Evolutionary conservation across 2,329 filamentous ascomycete genomes (phyloP).

Genomic region (Pseudocercospora vitis): DNA sequence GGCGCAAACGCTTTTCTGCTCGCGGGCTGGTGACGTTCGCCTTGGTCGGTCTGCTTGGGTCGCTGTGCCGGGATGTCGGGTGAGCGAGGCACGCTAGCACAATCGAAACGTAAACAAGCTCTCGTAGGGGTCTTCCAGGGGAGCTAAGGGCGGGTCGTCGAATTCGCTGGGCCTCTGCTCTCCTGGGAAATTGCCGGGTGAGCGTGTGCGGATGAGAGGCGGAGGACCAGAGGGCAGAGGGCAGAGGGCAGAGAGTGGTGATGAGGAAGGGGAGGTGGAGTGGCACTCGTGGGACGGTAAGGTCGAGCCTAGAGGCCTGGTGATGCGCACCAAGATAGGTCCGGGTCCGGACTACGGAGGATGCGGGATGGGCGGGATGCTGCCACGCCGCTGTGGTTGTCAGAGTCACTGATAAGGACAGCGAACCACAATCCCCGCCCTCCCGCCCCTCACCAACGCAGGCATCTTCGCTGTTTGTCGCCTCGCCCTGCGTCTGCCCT

Average conservation of each 20-base stretch:
- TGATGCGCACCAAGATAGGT: conserved; percentile 6
- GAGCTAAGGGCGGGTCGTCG: neutral
- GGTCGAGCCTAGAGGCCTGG: neutral
- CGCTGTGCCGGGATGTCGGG: too few relatives aligned
- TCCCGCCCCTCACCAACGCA: too few relatives aligned
- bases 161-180: neutral
- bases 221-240: neutral
- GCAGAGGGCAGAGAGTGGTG: neutral
- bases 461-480: neutral
- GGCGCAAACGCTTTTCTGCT: conserved; percentile 10
- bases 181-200: neutral
- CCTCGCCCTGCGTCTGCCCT: conserved; percentile 10
- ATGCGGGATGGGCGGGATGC: conserved; percentile 2
- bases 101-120: conserved; percentile 5
- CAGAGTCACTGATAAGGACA: conserved; percentile 13
- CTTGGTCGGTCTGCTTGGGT: too few relatives aligned
- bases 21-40: conserved; percentile 10
- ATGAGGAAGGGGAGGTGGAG: neutral
- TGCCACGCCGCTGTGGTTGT: neutral
- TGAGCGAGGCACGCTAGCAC: conserved; percentile 7
- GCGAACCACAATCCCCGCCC: conserved; percentile 12
- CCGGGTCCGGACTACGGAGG: too few relatives aligned
- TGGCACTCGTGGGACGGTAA: neutral
- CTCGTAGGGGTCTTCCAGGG: conserved; percentile 1
- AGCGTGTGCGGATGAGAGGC: neutral